These are phyloP conservation scores for Malus hybrid DNA, from an alignment of 331 rosid species.

Conservation along the genomic window DNA sequence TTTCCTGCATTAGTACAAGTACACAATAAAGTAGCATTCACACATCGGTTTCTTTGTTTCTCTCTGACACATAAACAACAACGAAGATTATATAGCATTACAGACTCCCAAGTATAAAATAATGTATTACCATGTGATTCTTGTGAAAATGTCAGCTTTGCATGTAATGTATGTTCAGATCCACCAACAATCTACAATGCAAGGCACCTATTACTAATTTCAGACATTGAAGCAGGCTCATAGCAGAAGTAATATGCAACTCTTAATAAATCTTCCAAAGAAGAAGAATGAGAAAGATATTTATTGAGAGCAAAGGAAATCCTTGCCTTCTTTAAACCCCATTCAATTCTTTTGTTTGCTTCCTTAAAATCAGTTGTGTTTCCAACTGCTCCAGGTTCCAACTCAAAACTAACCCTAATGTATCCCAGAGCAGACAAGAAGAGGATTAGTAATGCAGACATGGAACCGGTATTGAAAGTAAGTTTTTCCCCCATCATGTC, in stretches of 20 bases:
- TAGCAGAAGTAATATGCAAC: constrained; percentile 3
- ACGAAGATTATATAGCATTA: neutral
- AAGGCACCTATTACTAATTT: constrained; percentile 12
- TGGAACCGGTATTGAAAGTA: neutral
- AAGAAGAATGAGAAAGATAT: neutral
- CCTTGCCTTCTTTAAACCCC: constrained; percentile 82
- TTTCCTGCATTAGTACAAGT: constrained; percentile 49
- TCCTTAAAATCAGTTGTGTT: constrained; percentile 75
- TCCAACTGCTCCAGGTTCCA: constrained; percentile 85
- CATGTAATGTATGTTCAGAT: constrained; percentile 80
- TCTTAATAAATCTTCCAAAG: neutral
- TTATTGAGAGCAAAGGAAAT: neutral
- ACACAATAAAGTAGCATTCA: constrained; percentile 1
- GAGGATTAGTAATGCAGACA: neutral
- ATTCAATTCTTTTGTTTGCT: constrained; percentile 73
- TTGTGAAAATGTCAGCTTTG: constrained; percentile 79
- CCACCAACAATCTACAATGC: constrained; percentile 81
- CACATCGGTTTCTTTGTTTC: neutral
- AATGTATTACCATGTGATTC: constrained; percentile 58
- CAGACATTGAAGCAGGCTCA: neutral
- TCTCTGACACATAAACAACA: neutral
- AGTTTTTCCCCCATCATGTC: neutral
- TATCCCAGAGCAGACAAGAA: neutral
- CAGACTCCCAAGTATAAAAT: neutral
- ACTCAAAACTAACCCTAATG: constrained; percentile 71